phyloP scores from a whole-genome alignment of 345 rosid genomes.

The Gossypium arboreum region DNA sequence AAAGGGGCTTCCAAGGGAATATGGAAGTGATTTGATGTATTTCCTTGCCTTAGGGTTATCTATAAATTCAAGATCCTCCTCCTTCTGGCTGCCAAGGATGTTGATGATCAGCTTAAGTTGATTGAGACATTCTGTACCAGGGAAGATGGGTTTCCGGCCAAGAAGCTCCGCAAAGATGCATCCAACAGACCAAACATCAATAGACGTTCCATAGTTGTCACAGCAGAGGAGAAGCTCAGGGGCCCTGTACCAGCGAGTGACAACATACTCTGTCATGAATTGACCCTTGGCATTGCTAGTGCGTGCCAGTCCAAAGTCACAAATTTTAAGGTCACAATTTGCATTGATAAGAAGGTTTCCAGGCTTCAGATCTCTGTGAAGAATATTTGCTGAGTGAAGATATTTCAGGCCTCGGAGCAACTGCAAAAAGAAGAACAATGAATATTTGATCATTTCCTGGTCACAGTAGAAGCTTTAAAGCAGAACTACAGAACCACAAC shows the following conservation, averaged over 20 bases:
- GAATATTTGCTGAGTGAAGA: constrained; percentile 81
- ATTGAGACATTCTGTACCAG: constrained; percentile 75
- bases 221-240: constrained; percentile 91
- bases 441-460: background rate
- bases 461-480: background rate
- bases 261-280: constrained; percentile 90
- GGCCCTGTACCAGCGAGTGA: constrained; percentile 89
- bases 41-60: constrained; percentile 67
- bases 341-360: constrained; percentile 85
- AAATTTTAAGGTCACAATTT: constrained; percentile 76
- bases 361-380: constrained; percentile 88
- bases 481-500: constrained; percentile 1
- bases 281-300: constrained; percentile 68
- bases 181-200: constrained; percentile 91
- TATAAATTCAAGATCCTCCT: constrained; percentile 66
- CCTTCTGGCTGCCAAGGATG: constrained; percentile 69
- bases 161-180: constrained; percentile 86
- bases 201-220: constrained; percentile 80
- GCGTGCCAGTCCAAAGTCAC: constrained; percentile 83
- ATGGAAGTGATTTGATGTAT: constrained; percentile 61
- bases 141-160: constrained; percentile 76
- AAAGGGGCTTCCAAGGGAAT: constrained; percentile 47
- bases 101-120: constrained; percentile 78
- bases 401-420: constrained; percentile 82
- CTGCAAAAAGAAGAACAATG: constrained; percentile 28